A percentile compares a stretch with the other conserved stretches of the same genome.
Evolutionary conservation across 306 rosid genomes (phyloP).

Genomic region (Psophocarpus tetragonolobus): DNA sequence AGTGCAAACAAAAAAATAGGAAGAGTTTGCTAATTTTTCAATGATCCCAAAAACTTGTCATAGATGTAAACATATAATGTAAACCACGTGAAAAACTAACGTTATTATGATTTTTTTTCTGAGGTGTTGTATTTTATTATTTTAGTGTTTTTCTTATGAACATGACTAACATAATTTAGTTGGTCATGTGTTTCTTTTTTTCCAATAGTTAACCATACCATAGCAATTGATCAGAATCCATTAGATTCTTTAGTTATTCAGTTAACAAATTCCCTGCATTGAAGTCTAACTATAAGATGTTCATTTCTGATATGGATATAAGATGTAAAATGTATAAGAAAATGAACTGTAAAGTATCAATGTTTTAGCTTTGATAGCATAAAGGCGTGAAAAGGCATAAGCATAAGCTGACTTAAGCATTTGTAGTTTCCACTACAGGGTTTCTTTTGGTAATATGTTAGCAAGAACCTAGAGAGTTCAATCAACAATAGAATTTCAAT

Average conservation of each 20-base stretch:
- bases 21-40: too few relatives aligned
- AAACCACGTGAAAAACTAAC: too few relatives aligned
- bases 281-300: not conserved
- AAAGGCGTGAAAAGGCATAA: conserved; percentile 67
- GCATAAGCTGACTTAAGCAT: conserved; percentile 77
- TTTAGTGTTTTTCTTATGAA: too few relatives aligned
- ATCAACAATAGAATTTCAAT: conserved; percentile 36
- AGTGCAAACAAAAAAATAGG: too few relatives aligned
- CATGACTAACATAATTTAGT: too few relatives aligned
- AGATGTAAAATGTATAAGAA: conserved; percentile 9
- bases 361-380: conserved; percentile 76
- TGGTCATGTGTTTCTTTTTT: too few relatives aligned
- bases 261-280: not conserved
- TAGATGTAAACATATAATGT: too few relatives aligned
- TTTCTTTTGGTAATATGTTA: conserved; percentile 71
- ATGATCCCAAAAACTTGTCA: too few relatives aligned
- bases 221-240: not conserved
- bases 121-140: too few relatives aligned
- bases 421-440: conserved; percentile 78
- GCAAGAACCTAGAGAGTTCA: conserved; percentile 69
- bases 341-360: conserved; percentile 71
- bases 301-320: not conserved
- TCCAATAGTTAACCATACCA: too few relatives aligned
- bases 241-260: not conserved
- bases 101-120: too few relatives aligned